These are phyloP conservation scores for Elsinoe perseae DNA, from an alignment of 2,329 filamentous ascomycete genomes.

Conservation along the genomic window DNA sequence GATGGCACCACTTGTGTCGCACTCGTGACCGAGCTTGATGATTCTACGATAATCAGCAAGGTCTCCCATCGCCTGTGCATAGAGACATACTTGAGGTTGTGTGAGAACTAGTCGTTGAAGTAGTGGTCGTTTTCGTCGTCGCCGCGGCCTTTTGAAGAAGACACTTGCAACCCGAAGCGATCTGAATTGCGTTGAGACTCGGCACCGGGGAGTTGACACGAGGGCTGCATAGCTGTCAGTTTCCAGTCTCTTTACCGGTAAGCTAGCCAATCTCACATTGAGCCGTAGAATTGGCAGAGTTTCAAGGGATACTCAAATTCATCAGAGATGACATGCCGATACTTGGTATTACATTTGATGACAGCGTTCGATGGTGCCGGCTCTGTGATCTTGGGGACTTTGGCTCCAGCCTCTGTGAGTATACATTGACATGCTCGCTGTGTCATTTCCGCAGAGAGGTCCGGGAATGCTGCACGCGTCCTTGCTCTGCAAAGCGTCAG, in stretches of 20 bases:
- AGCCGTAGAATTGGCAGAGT: constrained; percentile 5
- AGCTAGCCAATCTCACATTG: background rate
- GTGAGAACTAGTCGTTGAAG: background rate
- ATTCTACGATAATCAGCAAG: background rate
- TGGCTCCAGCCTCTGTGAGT: background rate
- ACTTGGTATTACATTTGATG: background rate
- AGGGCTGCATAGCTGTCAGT: background rate
- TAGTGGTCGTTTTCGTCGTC: background rate
- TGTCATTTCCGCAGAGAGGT: background rate
- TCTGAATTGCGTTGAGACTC: background rate
- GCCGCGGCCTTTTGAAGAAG: background rate
- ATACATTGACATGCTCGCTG: background rate
- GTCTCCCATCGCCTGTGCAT: too few relatives aligned
- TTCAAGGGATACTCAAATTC: background rate
- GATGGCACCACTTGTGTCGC: background rate
- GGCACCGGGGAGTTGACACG: background rate
- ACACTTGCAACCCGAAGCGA: background rate
- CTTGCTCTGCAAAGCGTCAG: background rate
- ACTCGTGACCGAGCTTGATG: background rate
- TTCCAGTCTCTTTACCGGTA: background rate
- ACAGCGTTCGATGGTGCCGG: background rate
- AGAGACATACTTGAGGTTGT: background rate
- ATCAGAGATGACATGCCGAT: background rate
- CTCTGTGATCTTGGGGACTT: background rate
- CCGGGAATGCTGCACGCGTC: background rate